Base-by-base conservation (phyloP, 2,329 filamentous ascomycete genomes). In the Tolypocladium ophioglossoides region DNA sequence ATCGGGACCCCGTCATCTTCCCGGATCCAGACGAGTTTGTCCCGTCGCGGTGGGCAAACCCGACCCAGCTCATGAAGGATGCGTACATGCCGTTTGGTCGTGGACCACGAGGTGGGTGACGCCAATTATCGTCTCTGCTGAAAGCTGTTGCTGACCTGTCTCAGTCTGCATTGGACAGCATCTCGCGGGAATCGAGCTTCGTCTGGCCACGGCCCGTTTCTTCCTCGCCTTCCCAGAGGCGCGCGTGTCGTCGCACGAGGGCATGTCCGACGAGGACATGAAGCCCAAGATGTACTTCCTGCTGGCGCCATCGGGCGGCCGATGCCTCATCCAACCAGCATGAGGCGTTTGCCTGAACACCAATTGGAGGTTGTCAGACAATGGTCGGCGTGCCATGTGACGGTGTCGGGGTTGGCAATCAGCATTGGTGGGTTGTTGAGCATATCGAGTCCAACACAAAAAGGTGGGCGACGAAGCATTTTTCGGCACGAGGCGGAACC, bases 181-280 rank as follows among this genome's bases (percentile, higher is more conserved):
- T 56, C 69, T 85, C 22, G 80, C 81, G 0, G 68, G 71, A 24
- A 79, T 80, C 66, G 80, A 84, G 60, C 61, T 84, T 34, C 71
- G 79, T 10, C 72, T 80, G 38, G 77, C 72, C 0, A 69, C 74
- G 0, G 75, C 78, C 0, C 67, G 72, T 6, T 79, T 84, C 63
- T 80, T 83, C 61, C 68, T 72, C 0, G 66, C 74, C 35, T 79
- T 74, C 56, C 70, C 71, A 0, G 62, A 63, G 9, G 63, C 67
- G 1, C 64, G 49, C 20, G 54, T 68, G 9, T 71, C 69, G n/a
- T 55, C 32, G 3, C 51, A 55, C 16, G 66, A 72, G 49, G 66
- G 63, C 12, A 72, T 71, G 64, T 60, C 54, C 1, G 67, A 72
- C 50, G 56, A 61, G 0, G 67, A 72, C 20, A 73, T 74, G 71